A percentile compares a stretch with the other conserved stretches of the same genome.
These are phyloP conservation scores for Ophioceras dolichostomum DNA, from an alignment of 2,329 filamentous ascomycete genomes.

Conservation along the genomic window DNA sequence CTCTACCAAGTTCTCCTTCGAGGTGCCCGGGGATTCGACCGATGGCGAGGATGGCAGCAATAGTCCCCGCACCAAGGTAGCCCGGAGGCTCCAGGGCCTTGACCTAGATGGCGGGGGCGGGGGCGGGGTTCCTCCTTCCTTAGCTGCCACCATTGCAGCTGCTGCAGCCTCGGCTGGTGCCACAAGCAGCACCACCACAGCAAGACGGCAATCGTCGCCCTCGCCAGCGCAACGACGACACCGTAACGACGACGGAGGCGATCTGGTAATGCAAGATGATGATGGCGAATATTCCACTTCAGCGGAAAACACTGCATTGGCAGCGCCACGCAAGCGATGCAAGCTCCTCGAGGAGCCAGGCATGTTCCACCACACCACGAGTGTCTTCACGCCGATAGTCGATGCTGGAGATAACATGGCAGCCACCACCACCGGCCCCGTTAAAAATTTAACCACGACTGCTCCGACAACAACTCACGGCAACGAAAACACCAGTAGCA, in stretches of 20 bases:
- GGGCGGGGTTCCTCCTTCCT: too few species aligned
- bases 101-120: constrained; percentile 34
- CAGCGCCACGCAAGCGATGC: constrained; percentile 10
- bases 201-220: constrained; percentile 10
- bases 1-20: constrained; percentile 3
- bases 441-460: too few species aligned
- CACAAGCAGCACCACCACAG: neutral
- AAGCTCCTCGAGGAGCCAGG: constrained; percentile 9
- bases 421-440: too few species aligned
- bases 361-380: neutral
- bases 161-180: neutral
- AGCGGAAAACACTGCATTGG: constrained; percentile 5
- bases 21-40: constrained; percentile 1
- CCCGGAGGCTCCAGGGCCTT: constrained; percentile 38
- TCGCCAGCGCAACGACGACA: neutral
- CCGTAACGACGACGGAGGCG: neutral
- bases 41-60: constrained; percentile 30
- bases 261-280: too few species aligned
- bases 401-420: too few species aligned
- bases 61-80: constrained; percentile 40
- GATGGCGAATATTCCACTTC: too few species aligned
- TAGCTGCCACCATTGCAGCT: neutral
- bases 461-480: too few species aligned
- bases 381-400: neutral
- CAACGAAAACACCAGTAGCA: too few species aligned